Percentiles rank a stretch among this genome's conserved stretches.
phyloP scores from a whole-genome alignment of 768 basidiomycete species.

The Gloeopeniophorella convolvens region DNA sequence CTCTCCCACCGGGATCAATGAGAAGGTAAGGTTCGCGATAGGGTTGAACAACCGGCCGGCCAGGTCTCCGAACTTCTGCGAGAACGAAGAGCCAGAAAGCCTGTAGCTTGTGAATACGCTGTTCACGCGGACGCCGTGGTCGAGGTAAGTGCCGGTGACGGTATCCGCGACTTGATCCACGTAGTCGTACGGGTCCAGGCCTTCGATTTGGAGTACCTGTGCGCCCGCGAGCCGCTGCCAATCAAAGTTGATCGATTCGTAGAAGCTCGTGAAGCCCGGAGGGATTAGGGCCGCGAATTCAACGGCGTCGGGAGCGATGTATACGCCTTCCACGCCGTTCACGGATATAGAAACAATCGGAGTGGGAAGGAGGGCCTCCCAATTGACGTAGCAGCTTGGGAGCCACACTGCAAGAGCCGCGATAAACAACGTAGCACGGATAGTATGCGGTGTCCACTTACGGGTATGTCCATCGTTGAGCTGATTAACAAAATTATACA shows the following conservation, averaged over 20 bases:
- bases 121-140: constrained; percentile 59
- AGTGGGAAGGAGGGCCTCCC: constrained; percentile 30
- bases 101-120: constrained; percentile 59
- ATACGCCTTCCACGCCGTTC: constrained; percentile 6
- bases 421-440: neutral
- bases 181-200: constrained; percentile 47
- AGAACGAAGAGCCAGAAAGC: constrained; percentile 36
- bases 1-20: constrained; percentile 40
- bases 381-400: constrained; percentile 48
- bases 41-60: constrained; percentile 50
- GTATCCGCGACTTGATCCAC: constrained; percentile 51
- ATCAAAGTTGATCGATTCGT: constrained; percentile 15
- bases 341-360: constrained; percentile 11
- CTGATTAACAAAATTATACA: constrained; percentile 49
- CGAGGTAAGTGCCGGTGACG: constrained; percentile 56
- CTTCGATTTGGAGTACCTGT: constrained; percentile 48
- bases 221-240: constrained; percentile 59
- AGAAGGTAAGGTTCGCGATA: constrained; percentile 41
- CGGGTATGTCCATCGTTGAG: constrained; percentile 65
- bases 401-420: constrained; percentile 39
- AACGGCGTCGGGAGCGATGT: constrained; percentile 13
- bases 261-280: constrained; percentile 5
- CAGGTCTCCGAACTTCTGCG: constrained; percentile 50
- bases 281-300: constrained; percentile 9
- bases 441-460: constrained; percentile 23